Evolutionary conservation across 2,329 filamentous ascomycete species (phyloP).

Genomic region (Colletotrichum sp.): DNA sequence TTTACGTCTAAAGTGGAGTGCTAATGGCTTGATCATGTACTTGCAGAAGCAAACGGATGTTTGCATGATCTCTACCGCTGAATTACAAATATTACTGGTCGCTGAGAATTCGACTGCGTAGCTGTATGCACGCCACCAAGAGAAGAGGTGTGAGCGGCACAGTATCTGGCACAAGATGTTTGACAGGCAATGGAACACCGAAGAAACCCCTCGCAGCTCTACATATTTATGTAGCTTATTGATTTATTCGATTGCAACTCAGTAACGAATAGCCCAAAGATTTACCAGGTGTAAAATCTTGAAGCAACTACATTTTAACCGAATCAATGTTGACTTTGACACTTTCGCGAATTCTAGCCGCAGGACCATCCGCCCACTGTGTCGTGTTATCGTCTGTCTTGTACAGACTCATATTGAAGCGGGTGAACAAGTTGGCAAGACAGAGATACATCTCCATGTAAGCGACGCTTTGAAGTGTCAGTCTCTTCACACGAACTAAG

Average conservation of each 20-base stretch:
- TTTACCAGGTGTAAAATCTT: fast-evolving
- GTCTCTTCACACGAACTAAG: neutral
- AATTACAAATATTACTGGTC: neutral
- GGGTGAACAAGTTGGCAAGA: neutral
- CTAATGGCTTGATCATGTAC: neutral
- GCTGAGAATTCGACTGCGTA: neutral
- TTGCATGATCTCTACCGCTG: neutral
- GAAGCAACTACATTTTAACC: neutral
- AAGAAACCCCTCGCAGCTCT: neutral
- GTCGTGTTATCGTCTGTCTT: neutral
- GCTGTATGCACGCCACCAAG: neutral
- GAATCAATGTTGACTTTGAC: neutral
- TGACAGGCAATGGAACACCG: neutral
- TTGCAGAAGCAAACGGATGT: neutral
- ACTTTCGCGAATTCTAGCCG: neutral
- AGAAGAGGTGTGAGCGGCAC: neutral
- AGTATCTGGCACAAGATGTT: neutral
- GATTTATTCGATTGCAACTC: neutral
- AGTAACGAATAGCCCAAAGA: fast-evolving
- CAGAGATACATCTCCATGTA: neutral
- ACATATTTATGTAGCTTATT: fast-evolving
- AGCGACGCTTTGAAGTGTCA: neutral
- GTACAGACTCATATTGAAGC: neutral
- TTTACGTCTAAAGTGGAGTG: neutral
- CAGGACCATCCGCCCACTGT: neutral